Evolutionary conservation across 2,329 filamentous ascomycete species (phyloP), one percentile per base, ranked within the genome.

Genomic region (Calycina herbarum): DNA sequence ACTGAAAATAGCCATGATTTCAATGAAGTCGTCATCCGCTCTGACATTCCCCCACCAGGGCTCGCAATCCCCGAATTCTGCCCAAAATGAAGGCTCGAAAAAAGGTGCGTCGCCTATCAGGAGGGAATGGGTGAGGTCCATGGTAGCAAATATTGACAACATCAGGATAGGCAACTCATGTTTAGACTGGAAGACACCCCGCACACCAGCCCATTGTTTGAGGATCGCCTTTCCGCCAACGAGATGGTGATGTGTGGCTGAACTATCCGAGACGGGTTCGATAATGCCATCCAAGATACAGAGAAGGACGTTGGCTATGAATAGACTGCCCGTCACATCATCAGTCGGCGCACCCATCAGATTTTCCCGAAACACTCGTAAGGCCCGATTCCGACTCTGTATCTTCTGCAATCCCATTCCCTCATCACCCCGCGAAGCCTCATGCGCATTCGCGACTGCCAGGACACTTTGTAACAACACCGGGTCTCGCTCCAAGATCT

Each of bases 301-400:
- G 0, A 82, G 76, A 0, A 82, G 68, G 0, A 82, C 72, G 29
- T 81, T 80, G 2, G 79, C 79, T 29, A 81, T 77, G 0, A 82
- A 75, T 1, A 81, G 66, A 2, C 77, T 75, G 0, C 75, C 74
- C 10, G 76, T 74, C 1, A 75, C 68, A 13, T 72, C 67, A 8
- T 74, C 68, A 20, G 76, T 78, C 29, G 75, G 77, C 0, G 70
- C 73, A 31, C 75, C 73, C 0, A 77, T 73, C 64, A 79, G 71
- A 7, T 77, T 74, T 73, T 76, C 5, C 72, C 76, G 11, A 74
- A 74, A 69, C 72, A 79, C 64, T 74, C 75, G 40, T 66, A 76
- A 0, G 61, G 70, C 24, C 68, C 72, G 59, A 70, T 72, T 74
- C 27, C 72, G 69, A 57, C 70, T 71, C 33, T 74, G 68, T 7